Conservation (phyloP, 495 filamentous ascomycete genomes). For the Podospora pseudoanserina region DNA sequence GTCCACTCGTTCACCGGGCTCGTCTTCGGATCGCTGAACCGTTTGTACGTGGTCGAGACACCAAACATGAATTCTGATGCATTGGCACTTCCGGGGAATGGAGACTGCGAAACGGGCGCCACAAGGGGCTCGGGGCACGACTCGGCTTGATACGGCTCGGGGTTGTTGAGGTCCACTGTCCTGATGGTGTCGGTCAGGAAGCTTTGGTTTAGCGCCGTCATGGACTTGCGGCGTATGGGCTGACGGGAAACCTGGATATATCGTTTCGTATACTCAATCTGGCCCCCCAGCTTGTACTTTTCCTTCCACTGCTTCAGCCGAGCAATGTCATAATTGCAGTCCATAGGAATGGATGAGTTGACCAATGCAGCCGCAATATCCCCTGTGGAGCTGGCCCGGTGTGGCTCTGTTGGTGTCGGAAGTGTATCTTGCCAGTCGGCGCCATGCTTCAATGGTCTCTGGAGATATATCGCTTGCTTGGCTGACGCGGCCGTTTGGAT, state of each 20-base stretch:
- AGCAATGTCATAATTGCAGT: slow-evolving; percentile 46
- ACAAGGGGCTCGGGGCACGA: slow-evolving; percentile 45
- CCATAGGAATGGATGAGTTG: slow-evolving; percentile 29
- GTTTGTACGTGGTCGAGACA: slow-evolving; percentile 46
- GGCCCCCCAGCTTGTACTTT: slow-evolving; percentile 43
- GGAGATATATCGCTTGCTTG: slow-evolving; percentile 31
- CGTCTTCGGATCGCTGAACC: slow-evolving; percentile 42
- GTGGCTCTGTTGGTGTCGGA: slow-evolving; percentile 5
- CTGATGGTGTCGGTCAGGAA: slow-evolving; percentile 45
- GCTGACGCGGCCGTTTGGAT: slow-evolving; percentile 36
- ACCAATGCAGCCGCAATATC: slow-evolving; percentile 4
- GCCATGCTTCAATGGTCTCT: slow-evolving; percentile 29
- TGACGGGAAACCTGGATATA: slow-evolving; percentile 46
- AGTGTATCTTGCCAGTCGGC: background rate
- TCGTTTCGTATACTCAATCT: slow-evolving; percentile 51
- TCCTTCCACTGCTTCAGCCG: slow-evolving; percentile 40
- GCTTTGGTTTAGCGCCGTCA: slow-evolving; percentile 44
- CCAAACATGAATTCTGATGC: slow-evolving; percentile 52
- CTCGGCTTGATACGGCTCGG: slow-evolving; percentile 37
- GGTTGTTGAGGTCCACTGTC: slow-evolving; percentile 38
- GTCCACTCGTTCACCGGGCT: slow-evolving; percentile 47
- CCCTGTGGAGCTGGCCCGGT: slow-evolving; percentile 18
- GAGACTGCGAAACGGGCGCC: slow-evolving; percentile 45
- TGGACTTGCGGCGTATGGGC: slow-evolving; percentile 42
- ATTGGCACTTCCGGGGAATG: slow-evolving; percentile 44